Conservation (phyloP, 805 yeast species). For the Tetrapisispora phaffii region DNA sequence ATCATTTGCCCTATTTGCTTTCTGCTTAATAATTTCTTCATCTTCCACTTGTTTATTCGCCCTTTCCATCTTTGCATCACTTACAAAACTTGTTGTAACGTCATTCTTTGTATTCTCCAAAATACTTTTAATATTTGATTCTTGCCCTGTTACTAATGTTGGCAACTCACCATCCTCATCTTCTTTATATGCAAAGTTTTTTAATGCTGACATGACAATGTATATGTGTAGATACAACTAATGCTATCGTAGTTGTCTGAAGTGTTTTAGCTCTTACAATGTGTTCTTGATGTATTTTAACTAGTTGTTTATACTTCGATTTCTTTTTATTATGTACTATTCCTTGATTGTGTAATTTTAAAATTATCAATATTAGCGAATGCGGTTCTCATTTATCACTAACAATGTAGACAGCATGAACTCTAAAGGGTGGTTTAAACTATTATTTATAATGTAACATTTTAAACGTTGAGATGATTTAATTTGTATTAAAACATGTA, state of each 20-base stretch:
- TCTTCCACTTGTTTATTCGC: constrained; percentile 21
- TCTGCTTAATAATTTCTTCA: background rate
- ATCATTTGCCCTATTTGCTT: background rate
- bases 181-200: constrained; percentile 21
- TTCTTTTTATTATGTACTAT: too few species aligned
- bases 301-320: too few species aligned
- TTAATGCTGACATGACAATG: constrained; percentile 22
- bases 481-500: background rate
- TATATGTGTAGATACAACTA: too few species aligned
- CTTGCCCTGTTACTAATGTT: constrained; percentile 22
- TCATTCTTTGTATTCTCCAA: constrained; percentile 17
- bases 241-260: too few species aligned
- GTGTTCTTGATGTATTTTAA: too few species aligned
- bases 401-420: too few species aligned
- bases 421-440: too few species aligned
- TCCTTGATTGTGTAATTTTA: too few species aligned
- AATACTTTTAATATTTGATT: constrained; percentile 19
- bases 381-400: too few species aligned
- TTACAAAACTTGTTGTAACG: constrained; percentile 24
- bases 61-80: constrained; percentile 21
- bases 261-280: too few species aligned
- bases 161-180: constrained; percentile 30
- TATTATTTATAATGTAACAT: too few species aligned
- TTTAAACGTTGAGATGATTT: background rate
- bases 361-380: too few species aligned